phyloP scores from a whole-genome alignment of 2,329 filamentous ascomycete genomes.

The Colletotrichum graminicola region DNA sequence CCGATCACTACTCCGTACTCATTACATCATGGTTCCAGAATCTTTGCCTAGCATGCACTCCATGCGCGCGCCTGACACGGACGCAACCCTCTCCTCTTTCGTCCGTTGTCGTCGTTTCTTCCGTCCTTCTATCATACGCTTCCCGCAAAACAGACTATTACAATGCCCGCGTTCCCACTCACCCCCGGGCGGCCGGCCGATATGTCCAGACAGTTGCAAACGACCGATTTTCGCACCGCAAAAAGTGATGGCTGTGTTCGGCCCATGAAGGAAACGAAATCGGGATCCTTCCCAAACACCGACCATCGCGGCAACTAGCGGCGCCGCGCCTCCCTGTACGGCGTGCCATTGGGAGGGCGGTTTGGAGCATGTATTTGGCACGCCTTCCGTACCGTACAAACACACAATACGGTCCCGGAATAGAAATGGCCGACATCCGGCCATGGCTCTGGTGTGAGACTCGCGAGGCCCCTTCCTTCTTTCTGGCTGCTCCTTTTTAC shows the following conservation, averaged over 20 bases:
- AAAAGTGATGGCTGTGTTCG: neutral
- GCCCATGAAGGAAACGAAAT: slow-evolving; percentile 18
- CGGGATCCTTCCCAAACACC: neutral
- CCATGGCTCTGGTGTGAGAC: neutral
- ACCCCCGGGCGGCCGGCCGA: slow-evolving; percentile 15
- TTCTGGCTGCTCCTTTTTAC: neutral
- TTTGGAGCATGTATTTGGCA: neutral
- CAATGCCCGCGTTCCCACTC: slow-evolving; percentile 2
- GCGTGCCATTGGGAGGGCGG: neutral
- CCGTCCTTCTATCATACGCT: neutral
- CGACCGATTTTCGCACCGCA: slow-evolving; percentile 6
- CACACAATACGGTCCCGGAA: neutral
- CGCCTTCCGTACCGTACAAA: neutral
- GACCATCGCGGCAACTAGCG: slow-evolving; percentile 6
- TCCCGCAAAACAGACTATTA: neutral
- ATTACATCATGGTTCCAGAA: slow-evolving; percentile 29
- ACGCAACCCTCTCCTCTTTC: slow-evolving; percentile 1
- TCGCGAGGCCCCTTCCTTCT: neutral
- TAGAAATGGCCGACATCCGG: slow-evolving; percentile 3
- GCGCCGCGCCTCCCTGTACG: neutral
- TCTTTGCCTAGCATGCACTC: slow-evolving; percentile 10
- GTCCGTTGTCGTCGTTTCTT: slow-evolving; percentile 6
- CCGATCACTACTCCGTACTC: slow-evolving; percentile 8
- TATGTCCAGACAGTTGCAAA: slow-evolving; percentile 29
- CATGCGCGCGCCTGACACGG: slow-evolving; percentile 32